A percentile compares a stretch with the other conserved stretches of the same genome.
phyloP scores from a whole-genome alignment of 495 filamentous ascomycete genomes.

The Talaromyces nanjingensis region DNA sequence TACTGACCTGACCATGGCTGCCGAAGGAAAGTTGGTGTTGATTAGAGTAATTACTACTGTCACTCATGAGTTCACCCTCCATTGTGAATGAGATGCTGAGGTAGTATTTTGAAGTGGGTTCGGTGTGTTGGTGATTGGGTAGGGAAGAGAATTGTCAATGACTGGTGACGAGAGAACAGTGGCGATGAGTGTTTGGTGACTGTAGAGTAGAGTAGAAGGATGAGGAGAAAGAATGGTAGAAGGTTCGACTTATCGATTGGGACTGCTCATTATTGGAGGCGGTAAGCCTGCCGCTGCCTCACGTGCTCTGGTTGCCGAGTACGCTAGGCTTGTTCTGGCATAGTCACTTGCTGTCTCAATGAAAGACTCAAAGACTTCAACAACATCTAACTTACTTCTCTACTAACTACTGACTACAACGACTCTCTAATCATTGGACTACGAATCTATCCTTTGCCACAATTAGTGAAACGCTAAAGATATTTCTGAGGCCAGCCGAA shows the following conservation, averaged over 20 bases:
- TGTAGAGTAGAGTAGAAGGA: background rate
- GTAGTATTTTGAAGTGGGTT: background rate
- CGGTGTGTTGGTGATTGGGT: background rate
- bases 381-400: no score
- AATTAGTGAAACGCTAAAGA: no score
- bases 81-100: slow-evolving; percentile 18
- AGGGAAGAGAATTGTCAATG: background rate
- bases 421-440: no score
- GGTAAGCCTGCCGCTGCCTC: background rate
- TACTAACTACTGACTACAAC: no score
- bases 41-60: slow-evolving; percentile 57
- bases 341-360: background rate
- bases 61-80: slow-evolving; percentile 57
- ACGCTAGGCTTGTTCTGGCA: background rate
- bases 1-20: slow-evolving; percentile 50
- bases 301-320: background rate
- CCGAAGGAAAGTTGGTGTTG: slow-evolving; percentile 42
- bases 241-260: background rate
- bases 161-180: background rate
- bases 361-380: no score
- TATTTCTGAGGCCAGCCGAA: no score
- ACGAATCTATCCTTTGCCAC: no score
- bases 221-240: background rate
- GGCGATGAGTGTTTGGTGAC: background rate
- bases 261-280: background rate